Evolutionary conservation across 176 grass and related monocot genomes (phyloP).

Genomic region (Ensete ventricosum): DNA sequence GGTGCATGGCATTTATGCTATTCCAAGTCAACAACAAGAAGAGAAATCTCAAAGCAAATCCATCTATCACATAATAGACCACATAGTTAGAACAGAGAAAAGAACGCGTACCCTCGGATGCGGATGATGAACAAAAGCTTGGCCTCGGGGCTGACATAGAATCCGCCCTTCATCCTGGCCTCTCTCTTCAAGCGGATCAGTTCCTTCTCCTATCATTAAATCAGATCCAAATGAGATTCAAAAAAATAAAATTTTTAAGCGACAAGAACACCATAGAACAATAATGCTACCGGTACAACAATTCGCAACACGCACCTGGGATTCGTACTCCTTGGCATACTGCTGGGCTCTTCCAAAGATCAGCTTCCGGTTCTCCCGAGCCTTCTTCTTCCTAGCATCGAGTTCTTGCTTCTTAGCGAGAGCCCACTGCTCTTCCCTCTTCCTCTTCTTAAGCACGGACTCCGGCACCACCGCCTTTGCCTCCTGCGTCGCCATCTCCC

Average conservation of each 20-base stretch:
- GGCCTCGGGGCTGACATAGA: constrained; percentile 7
- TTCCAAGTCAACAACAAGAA: neutral
- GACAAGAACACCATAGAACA: neutral
- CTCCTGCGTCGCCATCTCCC: neutral
- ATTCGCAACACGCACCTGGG: neutral
- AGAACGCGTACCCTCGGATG: neutral
- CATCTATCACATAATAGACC: neutral
- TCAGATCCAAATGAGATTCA: neutral
- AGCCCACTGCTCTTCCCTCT: constrained; percentile 15
- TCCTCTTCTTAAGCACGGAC: constrained; percentile 14
- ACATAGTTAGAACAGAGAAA: neutral
- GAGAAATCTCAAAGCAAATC: neutral
- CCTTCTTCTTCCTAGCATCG: constrained; percentile 8
- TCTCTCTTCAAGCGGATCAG: constrained; percentile 11
- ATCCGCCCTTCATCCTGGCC: constrained; percentile 6
- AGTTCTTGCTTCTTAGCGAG: constrained; percentile 1
- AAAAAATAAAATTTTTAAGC: neutral
- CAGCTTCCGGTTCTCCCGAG: constrained; percentile 5
- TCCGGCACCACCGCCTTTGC: constrained; percentile 7
- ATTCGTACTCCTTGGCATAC: constrained; percentile 9
- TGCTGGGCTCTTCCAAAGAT: constrained; percentile 7
- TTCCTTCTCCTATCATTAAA: constrained; percentile 1
- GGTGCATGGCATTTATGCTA: constrained; percentile 17
- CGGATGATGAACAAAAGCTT: constrained; percentile 12
- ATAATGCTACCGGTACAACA: neutral